These are phyloP conservation scores for Schizopora paradoxa DNA, from an alignment of 1,284 basidiomycete genomes.

Conservation along the genomic window DNA sequence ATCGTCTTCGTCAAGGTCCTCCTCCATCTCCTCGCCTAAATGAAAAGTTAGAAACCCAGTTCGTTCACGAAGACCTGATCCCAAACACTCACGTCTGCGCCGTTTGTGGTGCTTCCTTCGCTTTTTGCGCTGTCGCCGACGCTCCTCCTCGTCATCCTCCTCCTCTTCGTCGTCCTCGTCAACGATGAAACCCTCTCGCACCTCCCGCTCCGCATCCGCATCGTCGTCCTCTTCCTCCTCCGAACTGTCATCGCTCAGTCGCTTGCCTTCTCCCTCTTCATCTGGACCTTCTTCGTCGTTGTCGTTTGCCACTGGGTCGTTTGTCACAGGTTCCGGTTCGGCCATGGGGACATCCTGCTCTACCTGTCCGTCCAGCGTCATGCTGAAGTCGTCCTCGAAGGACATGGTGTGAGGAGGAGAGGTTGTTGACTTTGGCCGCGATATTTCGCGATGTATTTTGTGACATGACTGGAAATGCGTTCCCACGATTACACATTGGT, in stretches of 20 bases:
- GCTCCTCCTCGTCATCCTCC: slow-evolving; percentile 54
- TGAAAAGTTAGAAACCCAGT: slow-evolving; percentile 15
- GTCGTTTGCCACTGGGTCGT: slow-evolving; percentile 23
- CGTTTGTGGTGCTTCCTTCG: slow-evolving; percentile 43
- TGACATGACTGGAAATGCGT: too few species aligned
- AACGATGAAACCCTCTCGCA: slow-evolving; percentile 81
- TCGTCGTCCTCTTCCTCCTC: slow-evolving; percentile 83
- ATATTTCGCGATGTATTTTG: too few species aligned
- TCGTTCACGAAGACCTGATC: slow-evolving; percentile 7
- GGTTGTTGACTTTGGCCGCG: slow-evolving; percentile 17
- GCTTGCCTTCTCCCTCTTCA: slow-evolving; percentile 42
- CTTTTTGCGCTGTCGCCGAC: slow-evolving; percentile 60
- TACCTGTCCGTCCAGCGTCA: slow-evolving; percentile 28
- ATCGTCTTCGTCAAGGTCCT: slow-evolving; percentile 90
- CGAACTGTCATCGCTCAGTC: slow-evolving; percentile 43
- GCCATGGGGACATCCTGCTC: slow-evolving; percentile 58
- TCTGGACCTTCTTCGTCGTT: slow-evolving; percentile 42
- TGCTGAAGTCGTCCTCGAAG: slow-evolving; percentile 39
- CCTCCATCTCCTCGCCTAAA: slow-evolving; percentile 58
- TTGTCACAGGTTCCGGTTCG: slow-evolving; percentile 39
- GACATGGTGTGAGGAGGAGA: slow-evolving; percentile 44
- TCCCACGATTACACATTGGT: too few species aligned
- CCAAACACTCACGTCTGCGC: slow-evolving; percentile 46
- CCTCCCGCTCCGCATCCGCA: slow-evolving; percentile 68
- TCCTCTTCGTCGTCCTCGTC: slow-evolving; percentile 77